These are phyloP conservation scores for Nemania sp. DNA, from an alignment of 2,329 filamentous ascomycete species.

Conservation along the genomic window DNA sequence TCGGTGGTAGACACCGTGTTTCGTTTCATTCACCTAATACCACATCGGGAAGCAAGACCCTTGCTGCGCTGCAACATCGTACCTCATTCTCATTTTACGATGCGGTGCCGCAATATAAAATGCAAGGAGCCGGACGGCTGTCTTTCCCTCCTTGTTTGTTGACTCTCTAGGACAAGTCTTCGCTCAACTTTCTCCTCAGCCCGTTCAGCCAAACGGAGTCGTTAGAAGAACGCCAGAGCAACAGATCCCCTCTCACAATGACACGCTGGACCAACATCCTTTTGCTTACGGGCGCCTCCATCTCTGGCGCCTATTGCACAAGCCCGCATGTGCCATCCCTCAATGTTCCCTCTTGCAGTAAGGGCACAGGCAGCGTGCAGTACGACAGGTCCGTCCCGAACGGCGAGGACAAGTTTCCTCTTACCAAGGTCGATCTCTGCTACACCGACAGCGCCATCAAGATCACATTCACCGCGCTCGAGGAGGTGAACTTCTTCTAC, in stretches of 20 bases:
- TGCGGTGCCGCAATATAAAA: conserved; percentile 29
- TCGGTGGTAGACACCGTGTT: not conserved
- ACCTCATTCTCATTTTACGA: not conserved
- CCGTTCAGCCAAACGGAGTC: not conserved
- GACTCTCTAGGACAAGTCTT: not conserved
- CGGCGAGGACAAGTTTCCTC: conserved; percentile 54
- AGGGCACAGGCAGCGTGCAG: conserved; percentile 51
- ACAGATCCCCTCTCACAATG: conserved; percentile 31
- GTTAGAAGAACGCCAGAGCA: conserved; percentile 2
- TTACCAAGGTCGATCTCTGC: conserved; percentile 61
- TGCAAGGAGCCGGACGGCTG: not conserved
- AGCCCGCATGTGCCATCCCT: conserved; percentile 45
- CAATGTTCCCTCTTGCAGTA: conserved; percentile 56
- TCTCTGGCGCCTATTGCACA: conserved; percentile 35
- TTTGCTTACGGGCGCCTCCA: conserved; percentile 35
- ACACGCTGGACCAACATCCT: conserved; percentile 36
- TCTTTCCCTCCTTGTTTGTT: conserved; percentile 5
- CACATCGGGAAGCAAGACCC: conserved; percentile 11
- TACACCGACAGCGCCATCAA: conserved; percentile 57
- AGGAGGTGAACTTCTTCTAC: conserved; percentile 62
- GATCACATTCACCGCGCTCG: conserved; percentile 58
- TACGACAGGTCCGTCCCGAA: conserved; percentile 59
- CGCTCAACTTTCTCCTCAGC: not conserved
- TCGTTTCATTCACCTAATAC: conserved; percentile 28
- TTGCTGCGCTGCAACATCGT: conserved; percentile 21